Base-by-base conservation (phyloP, 352 stramenopile species). In the Phytopythium montanum region DNA sequence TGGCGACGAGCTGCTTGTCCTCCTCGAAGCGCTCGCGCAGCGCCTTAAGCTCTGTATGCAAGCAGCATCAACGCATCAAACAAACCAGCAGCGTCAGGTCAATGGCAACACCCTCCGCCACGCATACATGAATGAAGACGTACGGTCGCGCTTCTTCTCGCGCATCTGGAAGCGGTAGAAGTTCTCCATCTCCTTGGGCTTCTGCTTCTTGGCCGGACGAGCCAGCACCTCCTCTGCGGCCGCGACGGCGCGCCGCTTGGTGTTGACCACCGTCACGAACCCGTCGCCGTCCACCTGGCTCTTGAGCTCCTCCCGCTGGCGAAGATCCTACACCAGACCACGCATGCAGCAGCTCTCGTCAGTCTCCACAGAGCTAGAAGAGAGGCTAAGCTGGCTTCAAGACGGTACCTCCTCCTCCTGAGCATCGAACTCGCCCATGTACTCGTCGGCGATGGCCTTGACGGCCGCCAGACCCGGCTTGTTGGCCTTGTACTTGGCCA, bases 161-260 rank as follows among this genome's bases (percentile, higher is more conserved):
- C 85, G 78, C 55, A 87, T 85, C 64, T 95, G 85, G 71, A 95
- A 95, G 29, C 83, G 79, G 62, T 95, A 95, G 53, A 95, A 95
- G 62, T 93, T 83, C 26, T 80, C 59, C 25, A 91, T 61, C 56
- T 93, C 81, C 63, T 95, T 95, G 53, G 67, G 68, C 68, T 95
- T 95, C 51, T 90, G 79, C 61, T 91, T 95, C 81, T 93, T 95
- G 8, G 73, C 71, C 2, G 79, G 81, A 33, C 70, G 71, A 2
- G 61, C 59, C 34, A 88, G 54, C n/a, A 84, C 67, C 8, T 88
- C 77, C 36, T 90, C 77, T 2, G 65, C 59, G 26, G 75, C 66
- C 13, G 66, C 61, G 21, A 84, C 64, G 23, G 76, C 75, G 39
- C 82, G 81, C 66, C 90, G 90, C 68, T 92, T 93, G 49, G 74